A percentile compares a stretch with the other conserved stretches of the same genome.
phyloP scores from a whole-genome alignment of 768 basidiomycete genomes.

The Trametes meyenii region DNA sequence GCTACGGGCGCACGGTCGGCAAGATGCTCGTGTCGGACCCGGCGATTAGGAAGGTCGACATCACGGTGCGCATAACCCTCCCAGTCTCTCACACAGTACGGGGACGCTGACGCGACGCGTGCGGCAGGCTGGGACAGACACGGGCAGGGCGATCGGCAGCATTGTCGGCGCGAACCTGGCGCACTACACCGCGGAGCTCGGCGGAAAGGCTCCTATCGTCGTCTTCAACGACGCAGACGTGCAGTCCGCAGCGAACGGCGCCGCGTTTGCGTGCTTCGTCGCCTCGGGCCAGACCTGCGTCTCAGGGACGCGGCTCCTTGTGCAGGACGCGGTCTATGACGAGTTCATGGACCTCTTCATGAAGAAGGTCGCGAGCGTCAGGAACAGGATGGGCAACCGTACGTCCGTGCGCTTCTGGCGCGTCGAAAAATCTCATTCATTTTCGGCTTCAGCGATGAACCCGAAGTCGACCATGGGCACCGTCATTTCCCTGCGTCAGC shows the following conservation, averaged over 20 bases:
- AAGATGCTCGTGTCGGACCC: slow-evolving; percentile 66
- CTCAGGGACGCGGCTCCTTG: slow-evolving; percentile 83
- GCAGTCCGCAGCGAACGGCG: slow-evolving; percentile 75
- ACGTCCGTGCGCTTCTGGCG: slow-evolving; percentile 9
- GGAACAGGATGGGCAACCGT: slow-evolving; percentile 79
- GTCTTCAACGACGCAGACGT: slow-evolving; percentile 81
- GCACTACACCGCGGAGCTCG: slow-evolving; percentile 80
- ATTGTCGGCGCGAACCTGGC: slow-evolving; percentile 76
- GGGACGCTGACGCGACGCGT: not conserved
- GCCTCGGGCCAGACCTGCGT: slow-evolving; percentile 91
- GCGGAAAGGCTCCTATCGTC: slow-evolving; percentile 85
- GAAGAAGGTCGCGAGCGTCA: slow-evolving; percentile 63
- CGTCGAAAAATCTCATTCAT: not conserved
- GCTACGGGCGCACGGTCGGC: slow-evolving; percentile 67
- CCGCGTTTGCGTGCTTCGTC: slow-evolving; percentile 81
- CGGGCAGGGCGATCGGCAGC: slow-evolving; percentile 73
- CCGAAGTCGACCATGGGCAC: slow-evolving; percentile 77
- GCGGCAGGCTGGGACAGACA: slow-evolving; percentile 71
- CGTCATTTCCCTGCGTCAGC: slow-evolving; percentile 67
- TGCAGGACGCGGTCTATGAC: slow-evolving; percentile 72
- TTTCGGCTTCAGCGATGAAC: slow-evolving; percentile 58
- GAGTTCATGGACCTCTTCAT: slow-evolving; percentile 65
- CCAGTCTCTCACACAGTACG: not conserved
- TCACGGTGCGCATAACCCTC: slow-evolving; percentile 57
- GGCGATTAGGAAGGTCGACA: slow-evolving; percentile 76